A percentile compares a stretch with the other conserved stretches of the same genome.
phyloP scores from a whole-genome alignment of 352 stramenopile species.

The Globisporangium echinulatum region DNA sequence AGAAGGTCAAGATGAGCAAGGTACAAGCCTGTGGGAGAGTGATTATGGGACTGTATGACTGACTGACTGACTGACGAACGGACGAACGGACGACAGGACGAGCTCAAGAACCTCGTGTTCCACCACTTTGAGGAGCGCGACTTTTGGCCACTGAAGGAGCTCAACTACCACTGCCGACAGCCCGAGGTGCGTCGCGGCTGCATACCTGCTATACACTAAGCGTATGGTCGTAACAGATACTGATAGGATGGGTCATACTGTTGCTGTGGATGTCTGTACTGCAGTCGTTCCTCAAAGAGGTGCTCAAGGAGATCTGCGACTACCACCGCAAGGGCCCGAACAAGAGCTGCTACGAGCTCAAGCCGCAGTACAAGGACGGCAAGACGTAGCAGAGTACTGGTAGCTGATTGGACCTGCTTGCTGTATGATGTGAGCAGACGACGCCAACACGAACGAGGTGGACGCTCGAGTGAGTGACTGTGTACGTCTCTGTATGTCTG shows the following conservation, averaged over 20 bases:
- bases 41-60: neutral
- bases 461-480: too few species aligned
- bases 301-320: slow-evolving; percentile 86
- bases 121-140: slow-evolving; percentile 85
- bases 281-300: slow-evolving; percentile 83
- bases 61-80: neutral
- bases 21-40: slow-evolving; percentile 15
- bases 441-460: too few species aligned
- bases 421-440: too few species aligned
- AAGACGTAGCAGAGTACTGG: neutral
- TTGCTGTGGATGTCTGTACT: neutral
- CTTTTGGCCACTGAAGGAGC: slow-evolving; percentile 84
- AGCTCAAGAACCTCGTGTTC: slow-evolving; percentile 85
- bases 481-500: too few species aligned
- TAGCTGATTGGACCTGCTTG: too few species aligned
- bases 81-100: slow-evolving; percentile 34
- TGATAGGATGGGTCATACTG: too few species aligned
- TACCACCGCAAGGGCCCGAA: slow-evolving; percentile 87
- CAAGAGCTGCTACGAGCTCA: slow-evolving; percentile 88
- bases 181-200: slow-evolving; percentile 48
- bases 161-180: slow-evolving; percentile 84
- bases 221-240: neutral
- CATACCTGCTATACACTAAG: too few species aligned
- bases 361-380: slow-evolving; percentile 83
- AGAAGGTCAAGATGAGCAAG: slow-evolving; percentile 90